Conservation (phyloP, 352 stramenopile species). For the Phytophthora constricta region DNA sequence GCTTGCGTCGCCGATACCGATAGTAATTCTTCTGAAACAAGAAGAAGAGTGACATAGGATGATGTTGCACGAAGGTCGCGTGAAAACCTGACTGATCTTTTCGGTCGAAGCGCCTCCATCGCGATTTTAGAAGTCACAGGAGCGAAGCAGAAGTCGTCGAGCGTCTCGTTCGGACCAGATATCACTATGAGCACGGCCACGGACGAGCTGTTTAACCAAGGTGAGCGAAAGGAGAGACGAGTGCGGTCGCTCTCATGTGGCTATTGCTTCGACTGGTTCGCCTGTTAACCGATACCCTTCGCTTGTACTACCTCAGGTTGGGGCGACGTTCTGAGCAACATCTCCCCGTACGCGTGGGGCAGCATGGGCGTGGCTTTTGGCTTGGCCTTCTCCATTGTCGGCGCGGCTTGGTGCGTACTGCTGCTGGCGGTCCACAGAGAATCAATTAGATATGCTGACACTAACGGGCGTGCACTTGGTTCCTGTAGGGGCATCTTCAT, state of each 20-base stretch:
- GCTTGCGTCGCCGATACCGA: too few species aligned
- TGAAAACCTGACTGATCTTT: conserved; percentile 37
- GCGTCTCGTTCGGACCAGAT: conserved; percentile 17
- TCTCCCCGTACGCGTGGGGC: conserved; percentile 98
- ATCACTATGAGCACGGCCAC: conserved; percentile 80
- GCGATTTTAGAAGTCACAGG: conserved; percentile 19
- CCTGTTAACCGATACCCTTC: too few species aligned
- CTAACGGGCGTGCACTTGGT: conserved; percentile 3
- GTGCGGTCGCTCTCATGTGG: background rate
- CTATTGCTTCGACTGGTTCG: background rate
- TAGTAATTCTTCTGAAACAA: background rate
- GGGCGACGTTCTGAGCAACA: conserved; percentile 97
- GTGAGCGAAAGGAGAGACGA: conserved; percentile 36
- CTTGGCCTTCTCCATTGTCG: conserved; percentile 96
- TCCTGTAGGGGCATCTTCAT: conserved; percentile 88
- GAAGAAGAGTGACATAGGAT: too few species aligned
- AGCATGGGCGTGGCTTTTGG: conserved; percentile 98
- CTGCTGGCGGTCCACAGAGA: background rate
- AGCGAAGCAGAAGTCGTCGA: conserved; percentile 16
- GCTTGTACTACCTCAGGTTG: conserved; percentile 59
- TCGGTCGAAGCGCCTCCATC: conserved; percentile 32
- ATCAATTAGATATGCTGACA: too few species aligned
- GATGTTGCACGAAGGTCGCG: too few species aligned
- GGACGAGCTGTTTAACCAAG: conserved; percentile 88
- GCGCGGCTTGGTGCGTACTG: conserved; percentile 91